Conservation (phyloP, 176 grass and related monocot species). For the Sorghum bicolor region DNA sequence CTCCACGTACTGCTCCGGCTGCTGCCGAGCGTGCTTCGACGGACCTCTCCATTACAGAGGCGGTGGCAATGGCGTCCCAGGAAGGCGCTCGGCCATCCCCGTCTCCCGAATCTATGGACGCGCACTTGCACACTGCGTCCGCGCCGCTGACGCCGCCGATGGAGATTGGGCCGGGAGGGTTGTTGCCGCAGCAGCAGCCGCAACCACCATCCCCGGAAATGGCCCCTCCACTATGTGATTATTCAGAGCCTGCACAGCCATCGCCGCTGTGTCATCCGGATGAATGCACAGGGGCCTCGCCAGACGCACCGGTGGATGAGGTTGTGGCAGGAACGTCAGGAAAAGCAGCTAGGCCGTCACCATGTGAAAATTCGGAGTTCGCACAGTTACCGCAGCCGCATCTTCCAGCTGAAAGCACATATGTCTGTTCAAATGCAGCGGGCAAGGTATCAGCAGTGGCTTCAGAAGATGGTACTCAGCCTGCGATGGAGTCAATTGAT, state of each 20-base stretch:
- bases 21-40: not conserved
- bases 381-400: not conserved
- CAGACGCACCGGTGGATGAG: not conserved
- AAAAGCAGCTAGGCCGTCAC: not conserved
- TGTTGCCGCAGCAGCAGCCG: slow-evolving; percentile 11
- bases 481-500: not conserved
- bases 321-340: not conserved
- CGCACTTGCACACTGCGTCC: not conserved
- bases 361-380: not conserved
- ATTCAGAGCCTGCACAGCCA: not conserved
- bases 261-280: not conserved
- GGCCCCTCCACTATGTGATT: not conserved
- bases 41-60: not conserved
- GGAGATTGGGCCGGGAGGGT: slow-evolving; percentile 6
- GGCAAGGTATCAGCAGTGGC: not conserved
- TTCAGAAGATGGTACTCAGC: slow-evolving; percentile 1
- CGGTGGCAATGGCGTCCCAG: not conserved
- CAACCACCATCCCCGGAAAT: not conserved
- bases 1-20: not conserved
- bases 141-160: not conserved
- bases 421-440: not conserved
- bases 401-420: not conserved
- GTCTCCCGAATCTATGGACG: slow-evolving; percentile 2
- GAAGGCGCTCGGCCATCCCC: slow-evolving; percentile 2
- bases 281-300: not conserved